These are phyloP conservation scores for Pestalotiopsis fici DNA, from an alignment of 2,329 filamentous ascomycete species.

Conservation along the genomic window DNA sequence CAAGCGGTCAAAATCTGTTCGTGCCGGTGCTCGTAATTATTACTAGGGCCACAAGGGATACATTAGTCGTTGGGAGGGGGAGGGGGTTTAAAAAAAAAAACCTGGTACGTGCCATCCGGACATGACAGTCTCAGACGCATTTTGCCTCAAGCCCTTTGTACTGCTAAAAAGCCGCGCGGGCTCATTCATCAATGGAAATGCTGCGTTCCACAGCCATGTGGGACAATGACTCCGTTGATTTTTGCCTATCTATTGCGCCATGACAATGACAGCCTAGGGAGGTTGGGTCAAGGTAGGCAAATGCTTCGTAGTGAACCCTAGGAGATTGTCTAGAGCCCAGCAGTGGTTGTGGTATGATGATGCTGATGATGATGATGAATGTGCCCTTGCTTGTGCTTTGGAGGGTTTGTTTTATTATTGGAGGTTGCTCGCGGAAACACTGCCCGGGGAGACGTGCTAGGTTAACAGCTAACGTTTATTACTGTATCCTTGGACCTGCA, in stretches of 20 bases:
- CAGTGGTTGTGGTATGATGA: too few species aligned
- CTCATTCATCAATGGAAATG: neutral
- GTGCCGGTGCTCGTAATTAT: neutral
- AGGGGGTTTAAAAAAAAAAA: too few species aligned
- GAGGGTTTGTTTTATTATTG: neutral
- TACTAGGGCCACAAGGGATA: neutral
- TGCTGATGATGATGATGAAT: neutral
- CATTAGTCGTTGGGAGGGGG: too few species aligned
- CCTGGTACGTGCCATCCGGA: neutral
- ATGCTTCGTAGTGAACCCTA: too few species aligned
- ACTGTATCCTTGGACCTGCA: constrained; percentile 10
- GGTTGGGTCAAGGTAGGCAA: neutral
- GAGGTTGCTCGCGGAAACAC: constrained; percentile 7
- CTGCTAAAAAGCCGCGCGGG: constrained; percentile 6
- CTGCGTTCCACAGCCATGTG: constrained; percentile 5
- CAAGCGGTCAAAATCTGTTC: neutral
- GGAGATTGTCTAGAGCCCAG: neutral
- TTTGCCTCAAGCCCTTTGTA: constrained; percentile 7
- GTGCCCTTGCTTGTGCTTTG: neutral
- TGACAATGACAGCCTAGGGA: constrained; percentile 2
- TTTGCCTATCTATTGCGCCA: neutral
- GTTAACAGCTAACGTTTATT: neutral
- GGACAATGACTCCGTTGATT: constrained; percentile 9
- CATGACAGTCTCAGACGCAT: constrained; percentile 8
- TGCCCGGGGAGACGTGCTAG: constrained; percentile 8